Base-by-base conservation (phyloP, 1,139 yeast species). In the Candida freyschussii region DNA sequence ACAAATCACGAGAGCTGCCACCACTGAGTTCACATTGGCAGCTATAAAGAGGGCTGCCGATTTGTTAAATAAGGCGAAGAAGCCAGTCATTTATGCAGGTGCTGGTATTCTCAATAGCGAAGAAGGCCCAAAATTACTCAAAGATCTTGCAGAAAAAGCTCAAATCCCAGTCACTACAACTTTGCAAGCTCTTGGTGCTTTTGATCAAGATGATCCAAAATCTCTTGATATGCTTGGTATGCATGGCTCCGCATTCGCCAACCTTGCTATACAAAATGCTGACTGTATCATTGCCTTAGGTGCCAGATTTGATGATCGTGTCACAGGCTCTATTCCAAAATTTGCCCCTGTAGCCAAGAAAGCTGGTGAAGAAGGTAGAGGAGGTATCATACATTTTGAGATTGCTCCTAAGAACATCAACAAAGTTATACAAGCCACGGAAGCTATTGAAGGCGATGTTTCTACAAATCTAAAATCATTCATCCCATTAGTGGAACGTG, bases 291-390 rank as follows among this genome's bases (percentile, higher is more conserved):
- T 91, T 48, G 97, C 97, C 15, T 71, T 91, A 31, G 98, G 98
- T 57, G 96, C 97, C 26, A 76, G 98, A 59, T 91, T 91, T 54
- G 98, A 91, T 62, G 98, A 91, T 67, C 87, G 98, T 69, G 98
- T 91, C 50, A 91, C 98, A 30, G 82, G 93, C 55, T 76, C 76
- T 55, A 71, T 91, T 37, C 50, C 83, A 44, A 83, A 83, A 59
- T 91, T 91, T 60, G 98, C 98, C 24, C 98, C 98, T 37, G 85
- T 67, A 39, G 97, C 97, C 34, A 82, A 77, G 54, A 69, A 75
- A 41, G 98, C 98, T 25, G 96, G 96, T 34, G 62, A 68, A 40
- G 91, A 87, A 62, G 74, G 75, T 35, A 78, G 91, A 55, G 98
- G 98, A 59, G 98, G 98, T 65, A 89, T 91, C 48, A 68, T 91